These are phyloP conservation scores for Saccharomycopsis sp. DNA, from an alignment of 805 yeast genomes.

Conservation along the genomic window DNA sequence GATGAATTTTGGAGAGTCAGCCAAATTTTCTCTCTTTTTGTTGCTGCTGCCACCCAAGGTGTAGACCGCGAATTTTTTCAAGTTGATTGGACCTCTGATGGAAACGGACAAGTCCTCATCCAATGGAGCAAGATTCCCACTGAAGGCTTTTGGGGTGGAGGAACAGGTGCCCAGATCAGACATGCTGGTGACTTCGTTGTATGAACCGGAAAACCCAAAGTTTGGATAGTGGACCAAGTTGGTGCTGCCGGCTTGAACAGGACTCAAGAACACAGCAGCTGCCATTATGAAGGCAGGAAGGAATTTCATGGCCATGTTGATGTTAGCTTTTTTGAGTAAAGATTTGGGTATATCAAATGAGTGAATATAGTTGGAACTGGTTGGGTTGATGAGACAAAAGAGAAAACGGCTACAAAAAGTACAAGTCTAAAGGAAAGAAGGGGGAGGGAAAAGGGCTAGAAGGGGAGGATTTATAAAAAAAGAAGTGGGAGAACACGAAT, in stretches of 20 bases:
- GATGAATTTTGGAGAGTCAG: constrained; percentile 24
- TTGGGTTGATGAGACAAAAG: too few species aligned
- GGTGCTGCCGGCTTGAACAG: constrained; percentile 54
- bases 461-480: too few species aligned
- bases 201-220: constrained; percentile 82
- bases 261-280: constrained; percentile 24
- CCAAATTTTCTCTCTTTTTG: constrained; percentile 39
- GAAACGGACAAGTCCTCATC: constrained; percentile 84
- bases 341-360: too few species aligned
- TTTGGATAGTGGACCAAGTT: constrained; percentile 49
- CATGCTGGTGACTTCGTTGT: constrained; percentile 73
- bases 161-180: constrained; percentile 64
- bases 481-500: too few species aligned
- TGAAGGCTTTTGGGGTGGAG: constrained; percentile 46
- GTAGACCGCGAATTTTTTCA: constrained; percentile 84
- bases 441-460: too few species aligned
- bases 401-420: too few species aligned
- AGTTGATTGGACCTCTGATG: constrained; percentile 81
- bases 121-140: constrained; percentile 69
- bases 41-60: constrained; percentile 38
- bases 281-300: constrained; percentile 6
- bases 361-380: too few species aligned
- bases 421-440: too few species aligned
- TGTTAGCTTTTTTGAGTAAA: not conserved
- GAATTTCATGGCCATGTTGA: constrained; percentile 11